These are phyloP conservation scores for Lepidium aucheri DNA, from an alignment of 345 rosid species.

Conservation along the genomic window DNA sequence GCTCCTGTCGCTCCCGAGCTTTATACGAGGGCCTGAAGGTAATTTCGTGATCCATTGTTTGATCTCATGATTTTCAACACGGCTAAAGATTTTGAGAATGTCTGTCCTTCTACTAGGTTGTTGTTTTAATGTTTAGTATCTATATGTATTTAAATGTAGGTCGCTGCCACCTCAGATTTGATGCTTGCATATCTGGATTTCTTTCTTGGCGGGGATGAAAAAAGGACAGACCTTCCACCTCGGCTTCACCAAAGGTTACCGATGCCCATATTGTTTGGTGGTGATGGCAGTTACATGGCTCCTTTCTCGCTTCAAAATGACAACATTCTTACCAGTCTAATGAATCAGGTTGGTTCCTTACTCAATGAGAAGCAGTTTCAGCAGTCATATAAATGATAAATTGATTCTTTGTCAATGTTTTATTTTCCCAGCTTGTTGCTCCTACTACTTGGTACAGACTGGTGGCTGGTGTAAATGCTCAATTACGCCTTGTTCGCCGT, in stretches of 20 bases:
- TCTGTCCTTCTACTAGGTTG: background rate
- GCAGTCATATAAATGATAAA: slow-evolving; percentile 4
- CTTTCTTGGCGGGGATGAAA: slow-evolving; percentile 99
- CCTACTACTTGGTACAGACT: slow-evolving; percentile 92
- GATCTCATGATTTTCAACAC: background rate
- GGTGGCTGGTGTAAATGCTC: slow-evolving; percentile 97
- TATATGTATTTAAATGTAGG: slow-evolving; percentile 34
- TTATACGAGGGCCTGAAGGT: slow-evolving; percentile 99
- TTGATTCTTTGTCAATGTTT: slow-evolving; percentile 12
- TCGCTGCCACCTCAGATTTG: slow-evolving; percentile 93
- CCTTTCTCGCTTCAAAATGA: slow-evolving; percentile 94
- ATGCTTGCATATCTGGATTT: slow-evolving; percentile 95
- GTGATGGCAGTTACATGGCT: slow-evolving; percentile 97
- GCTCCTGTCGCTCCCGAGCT: slow-evolving; percentile 99
- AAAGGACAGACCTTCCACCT: slow-evolving; percentile 86
- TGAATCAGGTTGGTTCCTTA: slow-evolving; percentile 67
- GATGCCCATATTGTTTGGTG: slow-evolving; percentile 79
- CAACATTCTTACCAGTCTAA: slow-evolving; percentile 78
- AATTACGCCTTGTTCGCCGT: slow-evolving; percentile 78
- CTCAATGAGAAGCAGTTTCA: slow-evolving; percentile 1
- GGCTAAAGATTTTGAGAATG: slow-evolving; percentile 4
- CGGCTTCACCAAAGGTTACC: slow-evolving; percentile 72
- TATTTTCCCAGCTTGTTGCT: slow-evolving; percentile 53
- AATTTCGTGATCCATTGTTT: slow-evolving; percentile 15
- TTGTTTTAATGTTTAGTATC: background rate